Evolutionary conservation across 2,329 filamentous ascomycete genomes (phyloP).

Genomic region (Plenodomus biglobosus): DNA sequence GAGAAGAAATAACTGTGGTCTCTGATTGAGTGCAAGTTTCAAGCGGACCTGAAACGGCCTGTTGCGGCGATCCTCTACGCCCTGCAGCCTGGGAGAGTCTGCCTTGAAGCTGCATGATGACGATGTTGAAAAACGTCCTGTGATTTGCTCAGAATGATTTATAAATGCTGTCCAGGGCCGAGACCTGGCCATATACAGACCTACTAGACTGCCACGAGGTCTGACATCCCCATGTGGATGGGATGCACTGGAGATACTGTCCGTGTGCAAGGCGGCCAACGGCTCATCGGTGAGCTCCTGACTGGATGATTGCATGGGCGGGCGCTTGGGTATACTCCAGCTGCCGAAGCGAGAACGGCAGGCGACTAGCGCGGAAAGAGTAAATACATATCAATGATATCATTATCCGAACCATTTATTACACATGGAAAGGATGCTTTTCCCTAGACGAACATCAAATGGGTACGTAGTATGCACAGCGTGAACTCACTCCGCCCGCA

Average conservation of each 20-base stretch:
- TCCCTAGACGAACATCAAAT: neutral
- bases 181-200: slow-evolving; percentile 13
- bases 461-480: slow-evolving; percentile 1
- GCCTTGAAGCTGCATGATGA: slow-evolving; percentile 32
- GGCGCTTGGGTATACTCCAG: slow-evolving; percentile 22
- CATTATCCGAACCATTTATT: neutral
- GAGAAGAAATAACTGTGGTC: slow-evolving; percentile 1
- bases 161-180: slow-evolving; percentile 15
- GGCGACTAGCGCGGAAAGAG: slow-evolving; percentile 9
- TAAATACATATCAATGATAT: no score
- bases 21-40: slow-evolving; percentile 21
- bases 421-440: slow-evolving; percentile 6
- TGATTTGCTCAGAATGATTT: slow-evolving; percentile 21
- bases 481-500: slow-evolving; percentile 10
- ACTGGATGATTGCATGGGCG: slow-evolving; percentile 12
- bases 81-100: slow-evolving; percentile 14
- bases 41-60: slow-evolving; percentile 11
- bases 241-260: slow-evolving; percentile 10
- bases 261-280: slow-evolving; percentile 18
- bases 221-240: slow-evolving; percentile 15
- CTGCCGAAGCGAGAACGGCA: slow-evolving; percentile 10
- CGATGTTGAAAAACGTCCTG: slow-evolving; percentile 9
- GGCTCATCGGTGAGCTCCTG: slow-evolving; percentile 15
- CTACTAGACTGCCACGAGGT: slow-evolving; percentile 28
- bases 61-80: slow-evolving; percentile 10